These are phyloP conservation scores for Flaveria ramosissima DNA, from an alignment of 129 eudicot genomes.

Conservation along the genomic window DNA sequence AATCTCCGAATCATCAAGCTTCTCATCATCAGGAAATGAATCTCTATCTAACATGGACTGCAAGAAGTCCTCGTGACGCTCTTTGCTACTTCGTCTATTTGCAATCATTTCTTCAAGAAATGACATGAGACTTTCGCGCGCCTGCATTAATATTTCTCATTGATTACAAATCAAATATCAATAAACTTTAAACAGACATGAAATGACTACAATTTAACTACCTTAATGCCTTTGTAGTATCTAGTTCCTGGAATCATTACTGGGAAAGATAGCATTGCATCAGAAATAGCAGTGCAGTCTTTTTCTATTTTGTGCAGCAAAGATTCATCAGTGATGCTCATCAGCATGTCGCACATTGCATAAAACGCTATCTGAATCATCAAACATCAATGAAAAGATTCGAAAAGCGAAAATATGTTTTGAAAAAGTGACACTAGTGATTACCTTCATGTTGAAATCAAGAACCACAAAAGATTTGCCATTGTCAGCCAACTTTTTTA, in stretches of 20 bases:
- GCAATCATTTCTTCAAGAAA: slow-evolving; percentile 41
- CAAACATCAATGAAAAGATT: not conserved
- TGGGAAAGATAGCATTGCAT: slow-evolving; percentile 57
- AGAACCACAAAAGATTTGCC: slow-evolving; percentile 57
- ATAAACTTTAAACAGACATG: not conserved
- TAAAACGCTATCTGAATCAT: slow-evolving; percentile 54
- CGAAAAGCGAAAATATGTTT: not conserved
- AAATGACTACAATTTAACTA: not conserved
- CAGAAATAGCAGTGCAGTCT: slow-evolving; percentile 43
- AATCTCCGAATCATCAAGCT: slow-evolving; percentile 56
- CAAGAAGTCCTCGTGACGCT: slow-evolving; percentile 49
- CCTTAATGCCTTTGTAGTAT: slow-evolving; percentile 67
- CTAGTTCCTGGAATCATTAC: slow-evolving; percentile 68
- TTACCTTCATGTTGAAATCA: slow-evolving; percentile 61
- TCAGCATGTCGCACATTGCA: slow-evolving; percentile 57
- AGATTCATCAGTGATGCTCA: slow-evolving; percentile 52
- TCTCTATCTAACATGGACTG: slow-evolving; percentile 57
- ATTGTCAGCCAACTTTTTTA: slow-evolving; percentile 35
- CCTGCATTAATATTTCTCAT: slow-evolving; percentile 32
- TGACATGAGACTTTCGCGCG: slow-evolving; percentile 50
- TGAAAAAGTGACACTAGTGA: not conserved
- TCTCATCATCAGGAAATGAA: slow-evolving; percentile 48
- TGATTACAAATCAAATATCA: not conserved
- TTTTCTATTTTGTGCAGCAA: slow-evolving; percentile 43
- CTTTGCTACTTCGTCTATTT: slow-evolving; percentile 40